phyloP scores from a whole-genome alignment of 2,329 filamentous ascomycete genomes.

The Hawksworthiomyces lignivorus region DNA sequence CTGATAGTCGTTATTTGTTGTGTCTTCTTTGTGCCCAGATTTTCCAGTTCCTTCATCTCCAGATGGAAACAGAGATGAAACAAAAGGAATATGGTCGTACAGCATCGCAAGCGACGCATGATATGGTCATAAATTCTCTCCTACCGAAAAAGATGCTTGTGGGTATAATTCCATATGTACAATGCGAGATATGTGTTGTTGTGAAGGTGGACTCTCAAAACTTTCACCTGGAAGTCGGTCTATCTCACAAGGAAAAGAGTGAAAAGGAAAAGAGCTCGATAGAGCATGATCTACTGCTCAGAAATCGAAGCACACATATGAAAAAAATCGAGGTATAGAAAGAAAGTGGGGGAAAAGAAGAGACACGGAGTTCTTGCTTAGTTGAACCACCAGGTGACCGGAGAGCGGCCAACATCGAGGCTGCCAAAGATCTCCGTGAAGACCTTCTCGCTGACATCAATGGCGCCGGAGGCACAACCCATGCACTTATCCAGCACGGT shows the following conservation, averaged over 20 bases:
- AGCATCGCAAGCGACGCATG: too few relatives aligned
- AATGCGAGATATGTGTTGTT: too few relatives aligned
- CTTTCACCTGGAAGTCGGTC: conserved; percentile 6
- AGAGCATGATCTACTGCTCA: conserved; percentile 4
- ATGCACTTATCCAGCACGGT: conserved; percentile 68
- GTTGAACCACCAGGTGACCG: conserved; percentile 25
- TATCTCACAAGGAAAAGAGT: background rate
- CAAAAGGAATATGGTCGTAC: background rate
- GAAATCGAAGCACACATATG: conserved; percentile 1
- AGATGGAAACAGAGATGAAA: background rate
- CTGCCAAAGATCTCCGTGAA: conserved; percentile 45
- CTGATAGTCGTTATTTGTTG: too few relatives aligned
- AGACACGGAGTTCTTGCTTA: conserved; percentile 11
- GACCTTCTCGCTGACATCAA: conserved; percentile 39
- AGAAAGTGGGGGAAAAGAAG: background rate
- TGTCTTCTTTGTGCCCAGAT: background rate
- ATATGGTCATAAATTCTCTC: background rate
- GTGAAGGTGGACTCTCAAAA: background rate
- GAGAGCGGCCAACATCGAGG: conserved; percentile 23
- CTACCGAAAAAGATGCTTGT: too few relatives aligned
- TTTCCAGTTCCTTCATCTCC: background rate
- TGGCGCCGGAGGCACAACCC: conserved; percentile 48
- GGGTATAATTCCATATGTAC: too few relatives aligned
- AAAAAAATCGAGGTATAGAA: background rate
- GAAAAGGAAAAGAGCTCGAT: background rate